These are phyloP conservation scores for Cladophialophora yegresii DNA, from an alignment of 2,329 filamentous ascomycete species.

Conservation along the genomic window DNA sequence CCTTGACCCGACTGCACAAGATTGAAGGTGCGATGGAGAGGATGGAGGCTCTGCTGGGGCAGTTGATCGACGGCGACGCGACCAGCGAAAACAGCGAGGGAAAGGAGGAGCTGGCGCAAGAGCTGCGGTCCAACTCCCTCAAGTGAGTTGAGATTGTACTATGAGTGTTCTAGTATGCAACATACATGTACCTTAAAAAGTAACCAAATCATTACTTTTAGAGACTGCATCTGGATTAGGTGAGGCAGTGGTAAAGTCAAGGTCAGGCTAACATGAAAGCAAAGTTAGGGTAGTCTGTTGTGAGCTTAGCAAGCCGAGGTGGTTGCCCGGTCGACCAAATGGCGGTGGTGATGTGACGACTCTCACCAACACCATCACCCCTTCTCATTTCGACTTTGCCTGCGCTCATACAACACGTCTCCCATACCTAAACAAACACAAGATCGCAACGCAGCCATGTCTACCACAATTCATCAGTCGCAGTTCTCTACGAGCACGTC, in stretches of 20 bases:
- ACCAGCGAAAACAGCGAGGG: constrained; percentile 26
- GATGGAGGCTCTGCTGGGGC: constrained; percentile 34
- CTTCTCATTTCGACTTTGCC: neutral
- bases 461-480: constrained; percentile 23
- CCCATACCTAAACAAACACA: neutral
- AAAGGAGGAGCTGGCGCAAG: constrained; percentile 21
- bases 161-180: constrained; percentile 14
- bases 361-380: neutral
- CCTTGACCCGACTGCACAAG: constrained; percentile 33
- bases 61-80: constrained; percentile 25
- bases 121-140: constrained; percentile 17
- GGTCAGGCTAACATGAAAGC: neutral
- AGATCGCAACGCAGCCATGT: constrained; percentile 19
- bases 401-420: neutral
- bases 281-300: neutral
- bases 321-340: constrained; percentile 18
- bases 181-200: neutral
- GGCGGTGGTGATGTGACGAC: neutral
- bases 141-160: constrained; percentile 7
- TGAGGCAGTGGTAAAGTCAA: too few species aligned
- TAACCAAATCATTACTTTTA: neutral
- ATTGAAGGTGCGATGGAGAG: constrained; percentile 34
- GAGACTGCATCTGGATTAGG: neutral
- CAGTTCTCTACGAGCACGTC: constrained; percentile 34
- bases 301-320: neutral